Evolutionary conservation across 148 eudicot genomes (phyloP).

Genomic region (Tetragonia tetragonoides): DNA sequence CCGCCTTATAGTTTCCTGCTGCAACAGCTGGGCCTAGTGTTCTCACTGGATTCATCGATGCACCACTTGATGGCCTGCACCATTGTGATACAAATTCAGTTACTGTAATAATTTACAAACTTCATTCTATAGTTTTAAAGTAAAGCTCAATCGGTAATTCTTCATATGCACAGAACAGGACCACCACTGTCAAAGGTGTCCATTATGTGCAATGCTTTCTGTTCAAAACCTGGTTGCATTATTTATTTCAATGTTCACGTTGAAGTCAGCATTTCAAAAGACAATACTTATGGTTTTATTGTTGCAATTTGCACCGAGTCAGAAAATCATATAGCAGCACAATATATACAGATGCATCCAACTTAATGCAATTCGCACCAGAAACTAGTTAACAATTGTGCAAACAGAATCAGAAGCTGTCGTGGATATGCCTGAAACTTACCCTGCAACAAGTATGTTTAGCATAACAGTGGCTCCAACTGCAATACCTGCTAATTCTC

Average conservation of each 20-base stretch:
- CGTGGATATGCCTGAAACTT: constrained; percentile 28
- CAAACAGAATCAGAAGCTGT: background rate
- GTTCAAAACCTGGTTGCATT: no score
- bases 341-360: no score
- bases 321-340: no score
- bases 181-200: no score
- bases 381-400: background rate
- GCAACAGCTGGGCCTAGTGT: constrained; percentile 95
- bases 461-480: constrained; percentile 97
- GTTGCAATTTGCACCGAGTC: no score
- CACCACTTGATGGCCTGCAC: constrained; percentile 83
- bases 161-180: no score
- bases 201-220: no score
- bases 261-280: no score
- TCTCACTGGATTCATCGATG: constrained; percentile 91
- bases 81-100: background rate
- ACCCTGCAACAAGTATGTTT: constrained; percentile 93
- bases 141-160: background rate
- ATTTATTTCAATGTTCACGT: no score
- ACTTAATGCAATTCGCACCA: background rate
- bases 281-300: no score
- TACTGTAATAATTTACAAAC: background rate
- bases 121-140: background rate
- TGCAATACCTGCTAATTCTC: constrained; percentile 95
- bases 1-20: constrained; percentile 74